Conservation (phyloP, 352 stramenopile species). For the Nothophytophthora sp. region DNA sequence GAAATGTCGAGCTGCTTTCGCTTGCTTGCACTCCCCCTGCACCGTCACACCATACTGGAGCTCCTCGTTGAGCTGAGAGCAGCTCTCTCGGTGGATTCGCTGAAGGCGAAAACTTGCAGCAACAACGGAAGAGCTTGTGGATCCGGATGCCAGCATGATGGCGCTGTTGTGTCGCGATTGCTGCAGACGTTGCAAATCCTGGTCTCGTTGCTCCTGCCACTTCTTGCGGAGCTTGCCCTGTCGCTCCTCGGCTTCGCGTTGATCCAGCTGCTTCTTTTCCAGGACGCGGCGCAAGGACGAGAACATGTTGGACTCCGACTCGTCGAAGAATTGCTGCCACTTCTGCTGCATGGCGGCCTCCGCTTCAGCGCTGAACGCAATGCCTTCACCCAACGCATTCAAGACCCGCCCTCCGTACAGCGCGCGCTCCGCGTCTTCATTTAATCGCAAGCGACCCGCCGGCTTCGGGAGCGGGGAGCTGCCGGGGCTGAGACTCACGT, state of each 20-base stretch:
- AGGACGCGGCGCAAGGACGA: slow-evolving; percentile 45
- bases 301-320: slow-evolving; percentile 61
- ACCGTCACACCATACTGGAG: slow-evolving; percentile 49
- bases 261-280: slow-evolving; percentile 40
- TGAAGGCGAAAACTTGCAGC: slow-evolving; percentile 45
- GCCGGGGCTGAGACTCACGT: neutral
- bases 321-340: slow-evolving; percentile 60
- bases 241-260: slow-evolving; percentile 43
- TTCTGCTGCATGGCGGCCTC: slow-evolving; percentile 54
- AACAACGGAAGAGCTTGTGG: neutral
- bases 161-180: slow-evolving; percentile 19
- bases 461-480: slow-evolving; percentile 2
- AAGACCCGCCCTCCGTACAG: slow-evolving; percentile 38
- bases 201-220: slow-evolving; percentile 54
- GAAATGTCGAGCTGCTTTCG: slow-evolving; percentile 39
- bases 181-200: slow-evolving; percentile 47
- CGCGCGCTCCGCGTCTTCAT: slow-evolving; percentile 39
- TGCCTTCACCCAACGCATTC: slow-evolving; percentile 41
- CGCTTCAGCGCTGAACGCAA: slow-evolving; percentile 50
- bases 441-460: slow-evolving; percentile 10
- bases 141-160: slow-evolving; percentile 1
- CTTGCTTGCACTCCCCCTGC: slow-evolving; percentile 22
- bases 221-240: slow-evolving; percentile 64
- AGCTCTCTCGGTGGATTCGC: slow-evolving; percentile 57
- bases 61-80: slow-evolving; percentile 46